phyloP scores from a whole-genome alignment of 2,329 filamentous ascomycete species.

The Aspergillus quadrilineatus region DNA sequence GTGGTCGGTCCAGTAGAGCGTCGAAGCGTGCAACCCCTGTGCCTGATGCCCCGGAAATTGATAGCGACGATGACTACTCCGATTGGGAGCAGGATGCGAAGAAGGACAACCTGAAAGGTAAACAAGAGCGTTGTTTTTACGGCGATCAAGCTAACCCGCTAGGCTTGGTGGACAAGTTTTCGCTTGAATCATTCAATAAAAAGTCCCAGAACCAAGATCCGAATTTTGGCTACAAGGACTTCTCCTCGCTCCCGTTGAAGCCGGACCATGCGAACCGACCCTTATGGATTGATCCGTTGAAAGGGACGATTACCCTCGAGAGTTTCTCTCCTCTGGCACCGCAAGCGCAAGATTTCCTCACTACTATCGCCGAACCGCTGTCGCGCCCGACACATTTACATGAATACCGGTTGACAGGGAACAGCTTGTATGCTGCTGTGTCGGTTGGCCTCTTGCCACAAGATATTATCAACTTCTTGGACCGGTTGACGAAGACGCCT shows the following conservation, averaged over 20 bases:
- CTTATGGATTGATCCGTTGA: constrained; percentile 87
- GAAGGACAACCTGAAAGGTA: constrained; percentile 50
- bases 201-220: constrained; percentile 50
- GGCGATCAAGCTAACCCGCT: constrained; percentile 22
- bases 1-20: constrained; percentile 46
- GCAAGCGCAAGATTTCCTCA: constrained; percentile 89
- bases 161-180: constrained; percentile 55
- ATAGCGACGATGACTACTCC: constrained; percentile 60
- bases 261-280: constrained; percentile 86
- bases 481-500: constrained; percentile 84
- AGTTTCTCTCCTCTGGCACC: constrained; percentile 86
- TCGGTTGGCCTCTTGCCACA: constrained; percentile 86
- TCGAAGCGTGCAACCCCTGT: constrained; percentile 51
- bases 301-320: constrained; percentile 86
- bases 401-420: constrained; percentile 87
- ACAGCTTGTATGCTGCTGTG: constrained; percentile 92
- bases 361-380: constrained; percentile 90
- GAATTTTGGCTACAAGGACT: constrained; percentile 67
- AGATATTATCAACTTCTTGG: constrained; percentile 86
- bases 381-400: constrained; percentile 88
- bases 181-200: constrained; percentile 52
- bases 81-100: constrained; percentile 51
- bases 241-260: constrained; percentile 79
- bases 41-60: constrained; percentile 45
- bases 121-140: constrained; percentile 8